A percentile compares a stretch with the other conserved stretches of the same genome.
phyloP scores from a whole-genome alignment of 2,329 filamentous ascomycete species.

The Diaporthe capsici region DNA sequence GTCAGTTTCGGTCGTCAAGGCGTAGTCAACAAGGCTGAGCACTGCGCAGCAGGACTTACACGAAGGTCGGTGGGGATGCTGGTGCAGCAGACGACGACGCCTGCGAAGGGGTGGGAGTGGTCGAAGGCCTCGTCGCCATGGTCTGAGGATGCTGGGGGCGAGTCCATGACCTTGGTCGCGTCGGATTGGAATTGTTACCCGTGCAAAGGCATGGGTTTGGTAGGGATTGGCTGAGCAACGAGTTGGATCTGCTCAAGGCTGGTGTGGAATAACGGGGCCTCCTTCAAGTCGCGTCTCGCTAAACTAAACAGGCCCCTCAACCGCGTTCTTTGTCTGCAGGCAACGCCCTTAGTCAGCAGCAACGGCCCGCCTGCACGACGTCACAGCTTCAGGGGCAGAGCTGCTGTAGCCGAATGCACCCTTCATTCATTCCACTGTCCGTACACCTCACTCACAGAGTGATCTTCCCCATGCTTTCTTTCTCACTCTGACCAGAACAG shows the following conservation, averaged over 20 bases:
- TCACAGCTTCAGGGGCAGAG: neutral
- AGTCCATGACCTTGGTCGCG: conserved; percentile 44
- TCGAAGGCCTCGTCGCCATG: conserved; percentile 58
- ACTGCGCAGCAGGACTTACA: conserved; percentile 62
- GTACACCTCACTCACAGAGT: neutral
- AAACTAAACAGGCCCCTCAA: conserved; percentile 6
- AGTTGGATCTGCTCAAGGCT: neutral
- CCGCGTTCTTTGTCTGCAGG: conserved; percentile 35
- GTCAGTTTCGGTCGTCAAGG: conserved; percentile 25
- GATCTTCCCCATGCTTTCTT: no score
- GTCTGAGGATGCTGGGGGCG: conserved; percentile 44
- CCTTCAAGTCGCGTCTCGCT: conserved; percentile 33
- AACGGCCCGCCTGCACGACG: neutral
- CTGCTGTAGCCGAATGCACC: neutral
- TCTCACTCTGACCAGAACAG: neutral
- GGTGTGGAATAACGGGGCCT: neutral
- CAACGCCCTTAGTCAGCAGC: conserved; percentile 2
- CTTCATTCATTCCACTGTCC: neutral
- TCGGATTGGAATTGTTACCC: conserved; percentile 19
- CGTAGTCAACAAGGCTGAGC: conserved; percentile 37
- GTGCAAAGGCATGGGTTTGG: conserved; percentile 11
- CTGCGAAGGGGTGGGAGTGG: conserved; percentile 74
- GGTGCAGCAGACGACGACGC: conserved; percentile 88
- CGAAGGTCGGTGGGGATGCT: conserved; percentile 84
- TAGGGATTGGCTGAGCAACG: conserved; percentile 11